These are phyloP conservation scores for Eucalyptus urophylla DNA, from an alignment of 345 rosid species.

Conservation along the genomic window DNA sequence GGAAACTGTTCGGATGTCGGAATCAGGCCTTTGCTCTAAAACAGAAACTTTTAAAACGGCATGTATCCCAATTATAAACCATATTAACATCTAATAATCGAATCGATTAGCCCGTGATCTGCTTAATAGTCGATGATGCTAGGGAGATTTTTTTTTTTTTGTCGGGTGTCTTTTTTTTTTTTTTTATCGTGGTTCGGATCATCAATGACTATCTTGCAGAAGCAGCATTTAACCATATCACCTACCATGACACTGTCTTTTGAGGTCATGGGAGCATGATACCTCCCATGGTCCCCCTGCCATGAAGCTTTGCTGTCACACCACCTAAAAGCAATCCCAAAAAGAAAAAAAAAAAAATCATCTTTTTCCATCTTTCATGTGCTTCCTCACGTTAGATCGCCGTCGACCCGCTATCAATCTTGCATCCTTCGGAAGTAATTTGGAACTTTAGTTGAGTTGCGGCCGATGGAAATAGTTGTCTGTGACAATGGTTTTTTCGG, in stretches of 20 bases:
- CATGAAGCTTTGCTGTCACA: neutral
- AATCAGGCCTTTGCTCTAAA: neutral
- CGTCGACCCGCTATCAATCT: neutral
- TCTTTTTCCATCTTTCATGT: neutral
- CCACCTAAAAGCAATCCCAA: neutral
- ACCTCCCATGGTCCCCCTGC: neutral
- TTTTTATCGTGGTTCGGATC: neutral
- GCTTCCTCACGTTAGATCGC: neutral
- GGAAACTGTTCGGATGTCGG: neutral
- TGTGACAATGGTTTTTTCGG: neutral
- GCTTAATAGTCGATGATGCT: neutral
- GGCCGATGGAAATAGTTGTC: neutral
- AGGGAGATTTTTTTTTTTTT: neutral
- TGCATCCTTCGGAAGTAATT: neutral
- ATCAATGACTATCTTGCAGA: neutral
- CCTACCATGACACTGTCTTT: neutral
- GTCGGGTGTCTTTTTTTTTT: neutral
- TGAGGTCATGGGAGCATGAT: neutral
- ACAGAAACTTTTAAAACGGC: neutral
- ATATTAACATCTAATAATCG: neutral
- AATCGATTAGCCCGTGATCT: neutral
- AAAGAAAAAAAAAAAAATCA: neutral
- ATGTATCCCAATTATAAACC: neutral
- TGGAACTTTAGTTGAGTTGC: neutral
- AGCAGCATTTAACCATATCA: neutral